Evolutionary conservation across 768 basidiomycete genomes (phyloP), one percentile per base, ranked within the genome.

Genomic region (Plicaturopsis crispa): DNA sequence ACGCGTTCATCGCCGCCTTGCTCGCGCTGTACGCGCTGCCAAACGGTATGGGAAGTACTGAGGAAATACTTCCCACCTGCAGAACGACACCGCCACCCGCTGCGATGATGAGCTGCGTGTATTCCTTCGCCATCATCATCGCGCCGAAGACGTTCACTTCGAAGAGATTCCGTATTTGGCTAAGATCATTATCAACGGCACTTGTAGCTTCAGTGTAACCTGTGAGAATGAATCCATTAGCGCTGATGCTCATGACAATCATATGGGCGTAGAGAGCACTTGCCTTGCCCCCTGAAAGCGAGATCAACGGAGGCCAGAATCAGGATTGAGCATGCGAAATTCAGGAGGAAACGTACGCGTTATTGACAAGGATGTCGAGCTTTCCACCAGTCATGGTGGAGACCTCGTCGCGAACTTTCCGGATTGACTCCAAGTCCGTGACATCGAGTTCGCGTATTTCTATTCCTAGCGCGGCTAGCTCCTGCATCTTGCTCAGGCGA

Each of bases 331-430:
- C 14, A 10, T 10, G n/a, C n/a, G n/a, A n/a, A n/a, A n/a, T n/a
- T n/a, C n/a, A n/a, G n/a, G n/a, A 30, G 24, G 24, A 33, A 4
- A 41, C 46, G 32, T 31, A 56, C 54, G 54, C 53, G 37, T 56
- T 56, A 34, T 51, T 61, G 6, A 60, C 52, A 7, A 59, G 44
- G n/a, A 61, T 49, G 33, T 61, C 55, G 5, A 61, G 51, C 31
- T 32, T 45, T 13, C 58, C 58, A 3, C 47, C 48, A 11, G 53
- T 55, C 37, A 43, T 7, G 13, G 17, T 33, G 10, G 41, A 35
- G 16, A 59, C 40, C 6, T 38, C 20, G 14, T 42, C 39, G 8
- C 37, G 18, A 12, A 44, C 45, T 2, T 39, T 34, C 6, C 23
- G 14, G 18, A 59, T 44, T 17, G 24, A 24, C 7, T 45, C 43